Evolutionary conservation across 495 filamentous ascomycete genomes (phyloP), one percentile per base, ranked within the genome.

Genomic region (Penicillium turbatum): DNA sequence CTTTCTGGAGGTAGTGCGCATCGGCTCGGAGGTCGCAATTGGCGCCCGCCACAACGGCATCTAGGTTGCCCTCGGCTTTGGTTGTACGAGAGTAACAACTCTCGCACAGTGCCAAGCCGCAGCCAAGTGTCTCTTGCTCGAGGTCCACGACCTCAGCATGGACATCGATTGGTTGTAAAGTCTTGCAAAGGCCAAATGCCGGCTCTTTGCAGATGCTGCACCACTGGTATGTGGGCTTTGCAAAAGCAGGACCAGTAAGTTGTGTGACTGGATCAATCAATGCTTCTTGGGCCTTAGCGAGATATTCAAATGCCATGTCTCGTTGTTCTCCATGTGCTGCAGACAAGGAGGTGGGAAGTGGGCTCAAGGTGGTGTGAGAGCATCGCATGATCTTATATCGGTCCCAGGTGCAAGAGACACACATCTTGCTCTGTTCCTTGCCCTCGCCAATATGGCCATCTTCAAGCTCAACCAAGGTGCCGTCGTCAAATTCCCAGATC

Each of bases 371-470:
- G 26, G 24, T 6, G 15, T 60, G 53, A 10, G 31, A 7, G 27
- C 53, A 60, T 21, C 16, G 29, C 15, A 60, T 44, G 16, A 60
- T 60, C 3, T 42, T 26, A 1, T 37, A 7, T 8, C 56, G 21
- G 10, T 39, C 16, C 2, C 9, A n/a, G 36, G 26, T 35, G 21
- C 56, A 59, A 3, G 16, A 0, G 2, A 40, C 4, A 27, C 56
- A 59, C 56, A 59, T 59, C 17, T 42, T 40, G 21, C 53, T 59
- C 5, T 48, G 46, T 24, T 55, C 56, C 19, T 42, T 59, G n/a
- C 37, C 44, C 21, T 51, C 53, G 0, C 17, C 12, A 11, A 24
- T 36, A 26, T 59, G 47, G 0, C 53, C 53, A 51, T 56, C 30
- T 2, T 0, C 5, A 3, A 48, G 30, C 29, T 56, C 56, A 9